phyloP scores from a whole-genome alignment of 768 basidiomycete genomes.

The Cantharellus cinnabarinus region DNA sequence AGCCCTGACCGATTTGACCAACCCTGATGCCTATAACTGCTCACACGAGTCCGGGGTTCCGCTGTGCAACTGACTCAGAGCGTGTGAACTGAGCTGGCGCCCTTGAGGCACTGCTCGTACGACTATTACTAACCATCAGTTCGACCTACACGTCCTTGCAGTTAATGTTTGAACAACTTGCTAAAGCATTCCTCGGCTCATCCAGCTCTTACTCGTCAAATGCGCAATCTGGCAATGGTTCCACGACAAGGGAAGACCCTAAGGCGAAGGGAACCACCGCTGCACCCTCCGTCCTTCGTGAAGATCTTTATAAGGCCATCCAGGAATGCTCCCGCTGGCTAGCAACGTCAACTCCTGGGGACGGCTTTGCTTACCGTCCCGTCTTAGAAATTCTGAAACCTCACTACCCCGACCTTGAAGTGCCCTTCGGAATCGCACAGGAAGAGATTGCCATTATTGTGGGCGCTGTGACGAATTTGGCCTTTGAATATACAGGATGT shows the following conservation, averaged over 20 bases:
- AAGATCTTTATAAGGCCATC: conserved; percentile 1
- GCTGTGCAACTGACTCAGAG: no score
- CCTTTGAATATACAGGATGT: background rate
- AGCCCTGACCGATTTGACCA: no score
- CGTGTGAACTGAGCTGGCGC: no score
- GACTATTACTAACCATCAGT: no score
- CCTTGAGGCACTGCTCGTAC: no score
- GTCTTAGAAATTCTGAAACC: background rate
- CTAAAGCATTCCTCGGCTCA: background rate
- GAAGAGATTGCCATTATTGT: conserved; percentile 1
- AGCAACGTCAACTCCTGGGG: background rate
- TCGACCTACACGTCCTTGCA: no score
- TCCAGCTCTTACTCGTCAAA: background rate
- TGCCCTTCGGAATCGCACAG: background rate
- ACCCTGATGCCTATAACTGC: no score
- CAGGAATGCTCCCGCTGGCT: background rate
- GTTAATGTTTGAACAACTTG: background rate
- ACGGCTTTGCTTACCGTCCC: background rate
- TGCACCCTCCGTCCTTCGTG: background rate
- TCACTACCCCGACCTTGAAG: conserved; percentile 1
- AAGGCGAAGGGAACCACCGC: background rate
- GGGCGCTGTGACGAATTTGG: conserved; percentile 1
- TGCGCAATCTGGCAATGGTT: no score
- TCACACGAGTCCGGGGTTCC: no score
- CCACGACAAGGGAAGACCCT: background rate